Percentiles rank a stretch among this genome's conserved stretches.
phyloP scores from a whole-genome alignment of 306 rosid species.

The Lupinus albus region DNA sequence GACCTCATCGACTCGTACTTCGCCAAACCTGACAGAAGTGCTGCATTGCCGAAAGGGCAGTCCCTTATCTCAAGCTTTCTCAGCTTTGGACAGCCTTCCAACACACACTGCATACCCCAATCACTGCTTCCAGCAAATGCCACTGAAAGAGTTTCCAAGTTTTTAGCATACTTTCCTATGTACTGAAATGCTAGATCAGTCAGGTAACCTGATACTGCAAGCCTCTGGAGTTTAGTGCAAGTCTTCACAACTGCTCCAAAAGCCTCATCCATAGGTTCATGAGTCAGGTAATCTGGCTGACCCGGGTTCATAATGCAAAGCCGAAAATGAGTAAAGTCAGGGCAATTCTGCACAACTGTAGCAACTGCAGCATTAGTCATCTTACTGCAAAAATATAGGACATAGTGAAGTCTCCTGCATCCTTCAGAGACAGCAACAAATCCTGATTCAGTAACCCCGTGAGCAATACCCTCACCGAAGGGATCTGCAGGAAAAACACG shows the following conservation, averaged over 20 bases:
- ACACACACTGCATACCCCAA: conserved; percentile 76
- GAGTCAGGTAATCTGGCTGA: conserved; percentile 64
- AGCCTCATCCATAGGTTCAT: conserved; percentile 78
- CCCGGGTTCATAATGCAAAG: conserved; percentile 80
- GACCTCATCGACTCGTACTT: conserved; percentile 85
- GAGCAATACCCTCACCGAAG: conserved; percentile 53
- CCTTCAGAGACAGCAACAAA: conserved; percentile 78
- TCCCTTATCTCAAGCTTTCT: conserved; percentile 84
- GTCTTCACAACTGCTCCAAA: conserved; percentile 81
- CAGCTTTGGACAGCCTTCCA: conserved; percentile 78
- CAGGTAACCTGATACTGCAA: conserved; percentile 70
- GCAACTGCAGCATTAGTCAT: conserved; percentile 94
- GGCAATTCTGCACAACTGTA: conserved; percentile 78
- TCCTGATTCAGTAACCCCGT: conserved; percentile 78
- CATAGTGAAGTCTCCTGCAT: conserved; percentile 70
- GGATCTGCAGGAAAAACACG: conserved; percentile 83
- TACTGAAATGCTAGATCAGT: conserved; percentile 79
- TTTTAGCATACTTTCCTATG: conserved; percentile 74
- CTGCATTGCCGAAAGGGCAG: conserved; percentile 80
- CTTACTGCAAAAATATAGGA: conserved; percentile 82
- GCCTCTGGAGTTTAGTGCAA: conserved; percentile 80
- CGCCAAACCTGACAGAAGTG: conserved; percentile 59
- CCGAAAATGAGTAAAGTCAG: conserved; percentile 80
- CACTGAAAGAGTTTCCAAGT: conserved; percentile 78
- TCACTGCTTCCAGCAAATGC: conserved; percentile 84